These are phyloP conservation scores for Ambrosia hybrid DNA, from an alignment of 140 eudicot genomes.

Conservation along the genomic window DNA sequence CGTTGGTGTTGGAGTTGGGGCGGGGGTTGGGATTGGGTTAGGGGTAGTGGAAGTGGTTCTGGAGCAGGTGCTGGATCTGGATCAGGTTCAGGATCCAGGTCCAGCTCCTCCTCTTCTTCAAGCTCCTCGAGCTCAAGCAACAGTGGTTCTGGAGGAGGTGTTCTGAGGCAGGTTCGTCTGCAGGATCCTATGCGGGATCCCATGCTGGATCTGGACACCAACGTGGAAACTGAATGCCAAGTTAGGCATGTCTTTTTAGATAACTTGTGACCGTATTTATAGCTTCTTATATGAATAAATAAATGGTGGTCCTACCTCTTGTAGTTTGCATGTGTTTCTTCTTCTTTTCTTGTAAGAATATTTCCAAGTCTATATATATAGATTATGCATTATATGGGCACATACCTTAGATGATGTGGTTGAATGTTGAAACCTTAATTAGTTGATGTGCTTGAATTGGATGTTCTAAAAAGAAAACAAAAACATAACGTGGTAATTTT, in stretches of 20 bases:
- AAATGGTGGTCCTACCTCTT: constrained; percentile 18
- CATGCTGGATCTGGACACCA: constrained; percentile 57
- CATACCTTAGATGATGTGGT: no score
- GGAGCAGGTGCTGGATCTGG: constrained; percentile 76
- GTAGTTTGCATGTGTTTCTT: not conserved
- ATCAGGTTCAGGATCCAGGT: constrained; percentile 52
- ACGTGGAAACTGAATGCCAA: constrained; percentile 28
- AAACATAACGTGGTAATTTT: no score
- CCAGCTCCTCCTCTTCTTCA: constrained; percentile 58
- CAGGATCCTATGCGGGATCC: constrained; percentile 59
- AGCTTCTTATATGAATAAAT: not conserved
- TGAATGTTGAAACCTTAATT: no score
- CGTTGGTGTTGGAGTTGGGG: constrained; percentile 60
- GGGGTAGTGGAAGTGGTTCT: constrained; percentile 75
- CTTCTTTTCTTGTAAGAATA: not conserved
- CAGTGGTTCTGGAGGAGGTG: constrained; percentile 59
- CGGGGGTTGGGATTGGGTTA: constrained; percentile 66
- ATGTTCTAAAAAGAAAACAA: no score
- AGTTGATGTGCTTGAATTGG: no score
- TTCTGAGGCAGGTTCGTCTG: constrained; percentile 56
- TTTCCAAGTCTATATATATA: not conserved
- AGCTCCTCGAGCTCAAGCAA: constrained; percentile 56
- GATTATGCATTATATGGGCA: not conserved
- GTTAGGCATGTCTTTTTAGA: not conserved
- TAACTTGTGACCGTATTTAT: constrained; percentile 13